Evolutionary conservation across 2,329 filamentous ascomycete genomes (phyloP), one percentile per base, ranked within the genome.

Genomic region (Tolypocladium guangdongense): DNA sequence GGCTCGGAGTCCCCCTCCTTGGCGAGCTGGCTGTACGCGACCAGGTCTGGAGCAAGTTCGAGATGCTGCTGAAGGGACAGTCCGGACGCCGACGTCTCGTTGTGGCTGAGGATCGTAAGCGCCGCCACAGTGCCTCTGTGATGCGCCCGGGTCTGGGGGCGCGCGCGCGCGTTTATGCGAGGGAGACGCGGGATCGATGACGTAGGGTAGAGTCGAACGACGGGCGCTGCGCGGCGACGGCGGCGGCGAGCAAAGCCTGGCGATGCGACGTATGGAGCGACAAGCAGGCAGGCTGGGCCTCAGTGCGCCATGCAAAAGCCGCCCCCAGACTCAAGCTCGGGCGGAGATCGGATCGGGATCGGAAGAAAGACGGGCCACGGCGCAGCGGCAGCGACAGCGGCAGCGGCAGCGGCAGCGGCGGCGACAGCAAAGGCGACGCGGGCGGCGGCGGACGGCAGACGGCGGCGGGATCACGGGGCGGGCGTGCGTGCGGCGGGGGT

Each of bases 1-100:
- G 78, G 77, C 73, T 82, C 78, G 71, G 74, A 68, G 67, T 78
- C 78, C 71, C 71, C 74, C 71, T 81, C 78, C 62, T 61, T 59
- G 62, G 70, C 71, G 68, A 76, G 72, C 63, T 69, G 71, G 57
- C 70, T 71, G 65, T 76, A 79, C 57, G 73, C 72, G 61, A 76
- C 68, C 60, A 82, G 70, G 58, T 77, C 74, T 50, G 77, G 77
- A 53, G 76, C 71, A 58, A 82, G 71, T 59, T 81, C 78, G 59
- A 82, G 73, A 60, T 83, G 78, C 64, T 82, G 79, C 67, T 82
- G 78, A 45, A 82, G 71, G 57, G 80, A 81, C 56, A 83, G 73
- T 66, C 80, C 76, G 61, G 76, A 71, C 53, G 66, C 60, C 59
- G 75, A 71, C 54, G 68, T 61, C 60, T 80, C 76, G 69, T 71